Evolutionary conservation across 768 basidiomycete species (phyloP).

Genomic region (Postia placenta): DNA sequence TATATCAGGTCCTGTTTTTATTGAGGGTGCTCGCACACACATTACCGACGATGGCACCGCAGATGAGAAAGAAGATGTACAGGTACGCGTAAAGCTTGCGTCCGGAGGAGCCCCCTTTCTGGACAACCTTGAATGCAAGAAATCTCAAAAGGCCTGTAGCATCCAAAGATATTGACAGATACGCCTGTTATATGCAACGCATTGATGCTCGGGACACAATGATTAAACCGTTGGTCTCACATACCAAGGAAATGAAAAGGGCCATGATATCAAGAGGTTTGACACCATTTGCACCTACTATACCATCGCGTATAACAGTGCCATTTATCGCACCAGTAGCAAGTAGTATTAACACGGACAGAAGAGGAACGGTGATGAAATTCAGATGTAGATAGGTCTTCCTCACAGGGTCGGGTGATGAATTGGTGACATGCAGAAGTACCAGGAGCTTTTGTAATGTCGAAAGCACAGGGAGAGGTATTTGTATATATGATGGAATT

Average conservation of each 20-base stretch:
- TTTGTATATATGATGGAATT: slow-evolving; percentile 15
- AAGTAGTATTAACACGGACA: slow-evolving; percentile 24
- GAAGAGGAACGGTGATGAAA: slow-evolving; percentile 26
- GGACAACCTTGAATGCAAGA: slow-evolving; percentile 82
- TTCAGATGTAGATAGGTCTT: slow-evolving; percentile 20
- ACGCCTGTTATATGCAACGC: slow-evolving; percentile 50
- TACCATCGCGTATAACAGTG: slow-evolving; percentile 60
- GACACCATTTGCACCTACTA: slow-evolving; percentile 73
- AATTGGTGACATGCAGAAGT: neutral
- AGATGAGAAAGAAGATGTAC: slow-evolving; percentile 73
- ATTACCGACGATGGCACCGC: slow-evolving; percentile 83
- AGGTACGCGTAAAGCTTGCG: slow-evolving; percentile 71
- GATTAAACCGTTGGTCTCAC: slow-evolving; percentile 15
- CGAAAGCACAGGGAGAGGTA: slow-evolving; percentile 9
- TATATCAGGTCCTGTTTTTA: neutral
- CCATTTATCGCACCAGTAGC: slow-evolving; percentile 24
- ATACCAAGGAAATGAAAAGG: slow-evolving; percentile 77
- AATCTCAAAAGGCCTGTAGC: slow-evolving; percentile 82
- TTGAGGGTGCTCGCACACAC: slow-evolving; percentile 16
- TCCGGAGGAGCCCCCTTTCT: slow-evolving; percentile 67
- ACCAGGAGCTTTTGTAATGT: neutral
- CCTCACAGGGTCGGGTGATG: neutral
- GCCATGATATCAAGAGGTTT: slow-evolving; percentile 92
- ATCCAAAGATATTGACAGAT: slow-evolving; percentile 90
- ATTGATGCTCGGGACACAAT: neutral